Percentiles rank a stretch among this genome's conserved stretches.
These are phyloP conservation scores for Fraxinus xanthoxyloides DNA, from an alignment of 305 asterid genomes.

Conservation along the genomic window DNA sequence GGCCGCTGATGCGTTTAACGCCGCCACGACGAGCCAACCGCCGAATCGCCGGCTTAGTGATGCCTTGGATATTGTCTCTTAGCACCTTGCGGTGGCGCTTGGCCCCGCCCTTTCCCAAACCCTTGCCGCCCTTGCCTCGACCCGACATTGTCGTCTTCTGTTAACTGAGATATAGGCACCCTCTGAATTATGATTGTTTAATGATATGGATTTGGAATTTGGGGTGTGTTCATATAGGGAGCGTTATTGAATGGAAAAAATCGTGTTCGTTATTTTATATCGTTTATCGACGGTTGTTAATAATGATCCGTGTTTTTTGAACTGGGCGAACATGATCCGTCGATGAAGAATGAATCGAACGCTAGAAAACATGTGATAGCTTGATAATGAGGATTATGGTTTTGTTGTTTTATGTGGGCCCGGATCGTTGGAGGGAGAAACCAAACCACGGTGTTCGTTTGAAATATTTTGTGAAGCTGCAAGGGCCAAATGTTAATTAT, in stretches of 20 bases:
- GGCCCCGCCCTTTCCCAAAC: conserved; percentile 15
- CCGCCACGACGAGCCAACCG: conserved; percentile 10
- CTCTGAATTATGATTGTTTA: not conserved
- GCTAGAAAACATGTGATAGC: not conserved
- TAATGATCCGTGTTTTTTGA: not conserved
- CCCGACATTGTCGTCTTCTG: not conserved
- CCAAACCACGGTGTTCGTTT: not conserved
- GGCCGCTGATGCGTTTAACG: conserved; percentile 14
- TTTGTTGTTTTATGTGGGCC: not conserved
- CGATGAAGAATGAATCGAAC: not conserved
- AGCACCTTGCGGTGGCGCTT: conserved; percentile 15
- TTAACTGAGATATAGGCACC: not conserved
- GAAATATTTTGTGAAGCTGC: not conserved
- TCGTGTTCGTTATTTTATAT: not conserved
- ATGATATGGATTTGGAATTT: not conserved
- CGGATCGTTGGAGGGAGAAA: not conserved
- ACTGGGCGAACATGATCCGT: not conserved
- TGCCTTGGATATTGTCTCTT: not conserved
- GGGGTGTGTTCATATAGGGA: not conserved
- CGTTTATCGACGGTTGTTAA: not conserved
- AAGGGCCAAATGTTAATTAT: not conserved
- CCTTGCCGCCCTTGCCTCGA: conserved; percentile 11
- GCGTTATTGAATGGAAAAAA: not conserved
- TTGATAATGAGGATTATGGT: not conserved
- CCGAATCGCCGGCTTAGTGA: conserved; percentile 4